A percentile compares a stretch with the other conserved stretches of the same genome.
Conservation (phyloP, 1,139 yeast genomes). For the Candida sp. region DNA sequence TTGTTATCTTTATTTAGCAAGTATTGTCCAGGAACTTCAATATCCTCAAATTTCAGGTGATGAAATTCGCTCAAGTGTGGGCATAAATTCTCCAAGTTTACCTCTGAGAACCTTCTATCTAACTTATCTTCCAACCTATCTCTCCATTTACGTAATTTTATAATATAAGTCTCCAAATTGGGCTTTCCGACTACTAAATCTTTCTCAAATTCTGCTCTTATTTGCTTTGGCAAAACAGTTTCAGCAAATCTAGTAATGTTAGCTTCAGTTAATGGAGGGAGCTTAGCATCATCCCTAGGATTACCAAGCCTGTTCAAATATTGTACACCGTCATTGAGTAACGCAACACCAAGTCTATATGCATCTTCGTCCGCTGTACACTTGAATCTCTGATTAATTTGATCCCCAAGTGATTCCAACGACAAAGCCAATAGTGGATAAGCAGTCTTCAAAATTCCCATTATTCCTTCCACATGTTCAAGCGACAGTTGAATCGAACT, state of each 20-base stretch:
- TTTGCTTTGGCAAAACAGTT: constrained; percentile 86
- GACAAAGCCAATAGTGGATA: constrained; percentile 92
- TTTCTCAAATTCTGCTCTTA: constrained; percentile 86
- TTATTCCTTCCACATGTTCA: constrained; percentile 94
- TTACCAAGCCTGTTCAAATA: constrained; percentile 79
- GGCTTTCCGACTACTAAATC: constrained; percentile 91
- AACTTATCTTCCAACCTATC: constrained; percentile 88
- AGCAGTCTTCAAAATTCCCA: constrained; percentile 94
- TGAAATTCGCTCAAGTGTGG: constrained; percentile 97
- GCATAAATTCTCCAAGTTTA: constrained; percentile 84
- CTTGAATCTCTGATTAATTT: constrained; percentile 90
- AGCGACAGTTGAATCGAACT: constrained; percentile 62
- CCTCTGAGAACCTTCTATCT: constrained; percentile 75
- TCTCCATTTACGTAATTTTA: constrained; percentile 86
- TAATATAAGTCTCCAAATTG: constrained; percentile 81
- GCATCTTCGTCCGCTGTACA: constrained; percentile 97
- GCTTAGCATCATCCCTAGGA: constrained; percentile 83
- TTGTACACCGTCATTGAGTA: constrained; percentile 91
- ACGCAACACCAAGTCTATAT: constrained; percentile 86
- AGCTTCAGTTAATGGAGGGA: constrained; percentile 91
- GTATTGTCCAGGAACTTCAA: constrained; percentile 97
- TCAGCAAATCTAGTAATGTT: constrained; percentile 90
- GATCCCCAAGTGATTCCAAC: constrained; percentile 92
- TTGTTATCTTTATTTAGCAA: constrained; percentile 80
- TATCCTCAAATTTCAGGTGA: constrained; percentile 96